Evolutionary conservation across 108 stramenopile genomes (phyloP), one percentile per base, ranked within the genome.

Genomic region (Conticribra weissflogii): DNA sequence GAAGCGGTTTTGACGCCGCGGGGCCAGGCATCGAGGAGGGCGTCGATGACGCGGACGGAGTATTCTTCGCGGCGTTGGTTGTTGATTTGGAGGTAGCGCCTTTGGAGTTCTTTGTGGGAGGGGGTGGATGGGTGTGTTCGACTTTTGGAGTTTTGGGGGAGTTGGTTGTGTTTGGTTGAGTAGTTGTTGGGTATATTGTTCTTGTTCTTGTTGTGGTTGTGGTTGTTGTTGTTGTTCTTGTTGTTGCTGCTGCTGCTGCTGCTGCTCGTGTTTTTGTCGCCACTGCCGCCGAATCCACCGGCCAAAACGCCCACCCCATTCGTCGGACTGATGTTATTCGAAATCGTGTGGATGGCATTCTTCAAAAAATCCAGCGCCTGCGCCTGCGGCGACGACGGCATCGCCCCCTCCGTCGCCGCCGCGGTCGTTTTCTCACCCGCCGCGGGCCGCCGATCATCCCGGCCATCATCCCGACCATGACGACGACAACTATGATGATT

Each of bases 11-110:
- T 81, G 57, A 89, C 71, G 28, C 76, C 86, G 41, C 77, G 66
- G 28, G 94, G 94, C 75, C 84, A 95, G 5, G 91, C 88, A 61
- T 92, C 91, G 23, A 95, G 62, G 16, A 95, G 66, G 1, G 94
- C 91, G 63, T 95, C 87, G 24, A 91, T 56, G 15, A 95, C 90
- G 27, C 78, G 76, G 59, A 92, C 72, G 15, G 90, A 90, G 76
- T 83, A 85, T 63, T 89, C 82, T 74, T 95, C 94, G 27, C 91
- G 77, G 60, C 59, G 76, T 24, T 18, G 29, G 28, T 59, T 71
- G 45, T 72, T 72, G 48, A 81, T 76, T 59, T 76, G 75, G 7
- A 76, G 80, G 60, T 76, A 81, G 2, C 80, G 80, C 9, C 75
- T 68, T 51, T 63, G 58, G 25, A 74, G 34, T 66, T 77, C 76